phyloP scores from a whole-genome alignment of 345 rosid species.

The Lepidium didymum region DNA sequence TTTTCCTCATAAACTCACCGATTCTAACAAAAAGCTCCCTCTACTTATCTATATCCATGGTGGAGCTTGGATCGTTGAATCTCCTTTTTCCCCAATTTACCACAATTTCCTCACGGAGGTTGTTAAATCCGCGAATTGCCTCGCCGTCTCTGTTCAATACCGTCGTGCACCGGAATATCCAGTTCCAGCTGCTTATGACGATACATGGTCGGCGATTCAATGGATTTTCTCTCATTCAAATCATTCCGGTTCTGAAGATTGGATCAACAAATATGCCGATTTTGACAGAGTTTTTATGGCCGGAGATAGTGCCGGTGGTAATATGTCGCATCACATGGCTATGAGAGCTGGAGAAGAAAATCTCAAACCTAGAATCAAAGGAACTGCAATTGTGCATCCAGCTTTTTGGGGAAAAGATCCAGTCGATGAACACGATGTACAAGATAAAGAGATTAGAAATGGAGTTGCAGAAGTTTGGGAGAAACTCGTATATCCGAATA shows the following conservation, averaged over 20 bases:
- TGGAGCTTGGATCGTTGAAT: slow-evolving; percentile 38
- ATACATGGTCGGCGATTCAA: slow-evolving; percentile 42
- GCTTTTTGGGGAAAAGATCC: slow-evolving; percentile 45
- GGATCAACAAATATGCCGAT: slow-evolving; percentile 37
- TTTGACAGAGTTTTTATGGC: slow-evolving; percentile 34
- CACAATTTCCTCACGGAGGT: slow-evolving; percentile 27
- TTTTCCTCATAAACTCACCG: slow-evolving; percentile 26
- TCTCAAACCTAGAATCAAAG: slow-evolving; percentile 21
- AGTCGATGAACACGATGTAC: slow-evolving; percentile 35
- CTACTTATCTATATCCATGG: slow-evolving; percentile 53
- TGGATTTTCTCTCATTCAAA: slow-evolving; percentile 32
- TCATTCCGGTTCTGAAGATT: slow-evolving; percentile 30
- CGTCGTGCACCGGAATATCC: slow-evolving; percentile 45
- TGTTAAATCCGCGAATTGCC: slow-evolving; percentile 29
- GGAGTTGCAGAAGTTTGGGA: slow-evolving; percentile 37
- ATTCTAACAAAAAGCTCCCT: slow-evolving; percentile 25
- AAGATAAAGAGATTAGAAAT: slow-evolving; percentile 16
- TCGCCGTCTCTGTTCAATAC: slow-evolving; percentile 39
- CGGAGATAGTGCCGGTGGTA: slow-evolving; percentile 49
- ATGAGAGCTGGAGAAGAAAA: slow-evolving; percentile 31
- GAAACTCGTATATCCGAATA: slow-evolving; percentile 30
- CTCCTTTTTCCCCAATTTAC: slow-evolving; percentile 32
- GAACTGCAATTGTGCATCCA: slow-evolving; percentile 37
- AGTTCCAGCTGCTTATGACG: slow-evolving; percentile 39
- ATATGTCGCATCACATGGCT: slow-evolving; percentile 44